Conservation (phyloP, 2,329 filamentous ascomycete genomes). For the Aspergillus sp. region DNA sequence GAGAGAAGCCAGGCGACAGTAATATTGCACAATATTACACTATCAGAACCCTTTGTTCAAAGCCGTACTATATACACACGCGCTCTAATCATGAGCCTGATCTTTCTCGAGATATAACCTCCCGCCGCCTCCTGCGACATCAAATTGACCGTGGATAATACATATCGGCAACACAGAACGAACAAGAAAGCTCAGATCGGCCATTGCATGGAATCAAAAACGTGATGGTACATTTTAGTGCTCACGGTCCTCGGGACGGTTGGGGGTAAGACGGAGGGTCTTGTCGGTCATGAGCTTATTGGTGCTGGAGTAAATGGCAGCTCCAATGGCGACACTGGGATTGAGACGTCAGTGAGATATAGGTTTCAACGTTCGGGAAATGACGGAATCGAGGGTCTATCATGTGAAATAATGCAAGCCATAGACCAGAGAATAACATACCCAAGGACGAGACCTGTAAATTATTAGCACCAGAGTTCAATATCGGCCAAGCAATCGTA, state of each 20-base stretch:
- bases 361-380: constrained; percentile 5
- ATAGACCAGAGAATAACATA: constrained; percentile 52
- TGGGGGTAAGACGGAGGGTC: constrained; percentile 82
- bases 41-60: constrained; percentile 27
- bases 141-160: constrained; percentile 31
- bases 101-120: constrained; percentile 21
- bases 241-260: constrained; percentile 51
- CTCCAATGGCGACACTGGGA: constrained; percentile 64
- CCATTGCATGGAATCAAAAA: constrained; percentile 30
- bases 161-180: constrained; percentile 23
- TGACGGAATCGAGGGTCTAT: constrained; percentile 19
- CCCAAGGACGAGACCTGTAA: constrained; percentile 76
- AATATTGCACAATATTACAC: constrained; percentile 28
- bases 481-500: constrained; percentile 1
- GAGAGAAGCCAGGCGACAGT: constrained; percentile 23
- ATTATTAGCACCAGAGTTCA: constrained; percentile 24
- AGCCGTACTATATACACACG: constrained; percentile 43
- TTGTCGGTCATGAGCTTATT: constrained; percentile 87
- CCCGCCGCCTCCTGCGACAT: constrained; percentile 23
- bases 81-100: constrained; percentile 28
- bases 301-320: constrained; percentile 76
- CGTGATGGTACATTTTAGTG: constrained; percentile 39
- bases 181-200: constrained; percentile 22
- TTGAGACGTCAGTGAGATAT: constrained; percentile 20
- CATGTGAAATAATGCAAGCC: constrained; percentile 10